These are phyloP conservation scores for Diaporthe helianthi DNA, from an alignment of 2,329 filamentous ascomycete species.

Conservation along the genomic window DNA sequence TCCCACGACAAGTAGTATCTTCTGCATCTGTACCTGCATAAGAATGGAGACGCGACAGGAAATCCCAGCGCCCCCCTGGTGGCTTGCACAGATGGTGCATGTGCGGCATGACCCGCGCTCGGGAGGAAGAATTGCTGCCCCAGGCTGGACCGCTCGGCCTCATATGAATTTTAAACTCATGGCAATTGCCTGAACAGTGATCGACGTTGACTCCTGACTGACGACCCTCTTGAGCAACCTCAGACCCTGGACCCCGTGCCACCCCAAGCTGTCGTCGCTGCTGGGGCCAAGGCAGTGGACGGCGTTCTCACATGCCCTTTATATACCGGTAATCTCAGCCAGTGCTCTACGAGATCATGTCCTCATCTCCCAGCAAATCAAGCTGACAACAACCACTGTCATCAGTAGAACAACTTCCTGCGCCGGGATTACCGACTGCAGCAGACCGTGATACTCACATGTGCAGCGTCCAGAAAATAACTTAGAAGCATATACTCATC, in stretches of 20 bases:
- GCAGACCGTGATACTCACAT: background rate
- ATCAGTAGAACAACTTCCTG: background rate
- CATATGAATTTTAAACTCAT: background rate
- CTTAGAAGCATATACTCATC: background rate
- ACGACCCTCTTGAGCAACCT: background rate
- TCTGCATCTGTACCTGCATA: background rate
- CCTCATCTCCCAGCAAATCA: background rate
- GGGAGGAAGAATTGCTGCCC: background rate
- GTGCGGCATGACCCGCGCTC: slow-evolving; percentile 15
- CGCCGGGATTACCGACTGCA: background rate
- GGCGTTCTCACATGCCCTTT: background rate
- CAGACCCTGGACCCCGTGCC: slow-evolving; percentile 1
- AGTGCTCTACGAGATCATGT: background rate
- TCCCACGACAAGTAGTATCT: background rate
- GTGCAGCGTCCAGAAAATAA: background rate
- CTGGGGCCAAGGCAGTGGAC: background rate
- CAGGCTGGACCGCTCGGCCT: background rate
- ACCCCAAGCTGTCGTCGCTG: background rate
- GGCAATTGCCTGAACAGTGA: background rate
- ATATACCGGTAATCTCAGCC: too few species aligned
- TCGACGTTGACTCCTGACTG: background rate
- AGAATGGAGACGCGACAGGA: background rate
- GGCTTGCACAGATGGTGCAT: slow-evolving; percentile 9
- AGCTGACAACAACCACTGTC: background rate
- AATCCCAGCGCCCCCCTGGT: background rate